These are phyloP conservation scores for Macrolepiota fuliginosa DNA, from an alignment of 768 basidiomycete genomes.

Conservation along the genomic window DNA sequence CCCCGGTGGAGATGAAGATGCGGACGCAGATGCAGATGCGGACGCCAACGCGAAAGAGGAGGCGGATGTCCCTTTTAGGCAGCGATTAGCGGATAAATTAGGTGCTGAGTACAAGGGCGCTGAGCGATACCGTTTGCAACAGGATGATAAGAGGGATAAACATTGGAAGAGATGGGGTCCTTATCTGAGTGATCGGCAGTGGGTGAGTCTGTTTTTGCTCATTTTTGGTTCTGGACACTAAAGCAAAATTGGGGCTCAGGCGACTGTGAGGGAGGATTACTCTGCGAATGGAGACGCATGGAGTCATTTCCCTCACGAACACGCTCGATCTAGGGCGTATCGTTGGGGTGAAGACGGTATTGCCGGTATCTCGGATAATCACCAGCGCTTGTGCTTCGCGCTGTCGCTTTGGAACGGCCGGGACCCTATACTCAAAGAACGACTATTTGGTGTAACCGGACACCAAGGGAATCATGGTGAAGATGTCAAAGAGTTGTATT, in stretches of 20 bases:
- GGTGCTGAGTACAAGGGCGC: constrained; percentile 75
- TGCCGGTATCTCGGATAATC: constrained; percentile 96
- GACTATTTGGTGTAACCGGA: constrained; percentile 93
- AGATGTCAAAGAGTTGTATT: constrained; percentile 98
- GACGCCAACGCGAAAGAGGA: constrained; percentile 15
- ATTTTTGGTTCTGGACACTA: not conserved
- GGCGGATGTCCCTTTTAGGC: constrained; percentile 45
- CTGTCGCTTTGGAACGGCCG: constrained; percentile 93
- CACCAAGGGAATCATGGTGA: constrained; percentile 99
- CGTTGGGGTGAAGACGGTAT: constrained; percentile 99
- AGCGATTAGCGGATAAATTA: constrained; percentile 60
- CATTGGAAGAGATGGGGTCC: constrained; percentile 99
- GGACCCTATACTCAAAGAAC: constrained; percentile 95
- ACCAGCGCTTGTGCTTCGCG: constrained; percentile 88
- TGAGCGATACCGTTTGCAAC: constrained; percentile 82
- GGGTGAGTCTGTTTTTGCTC: constrained; percentile 56
- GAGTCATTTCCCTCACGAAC: constrained; percentile 93
- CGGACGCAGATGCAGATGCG: constrained; percentile 15
- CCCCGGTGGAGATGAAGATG: not conserved
- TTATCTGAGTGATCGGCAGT: constrained; percentile 95
- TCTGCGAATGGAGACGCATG: constrained; percentile 95
- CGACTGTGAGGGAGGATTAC: constrained; percentile 98
- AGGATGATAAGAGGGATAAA: constrained; percentile 73
- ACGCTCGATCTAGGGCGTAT: constrained; percentile 91
- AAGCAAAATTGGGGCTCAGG: constrained; percentile 42